Conservation (phyloP, 352 stramenopile genomes). For the Globisporangium nagaii region DNA sequence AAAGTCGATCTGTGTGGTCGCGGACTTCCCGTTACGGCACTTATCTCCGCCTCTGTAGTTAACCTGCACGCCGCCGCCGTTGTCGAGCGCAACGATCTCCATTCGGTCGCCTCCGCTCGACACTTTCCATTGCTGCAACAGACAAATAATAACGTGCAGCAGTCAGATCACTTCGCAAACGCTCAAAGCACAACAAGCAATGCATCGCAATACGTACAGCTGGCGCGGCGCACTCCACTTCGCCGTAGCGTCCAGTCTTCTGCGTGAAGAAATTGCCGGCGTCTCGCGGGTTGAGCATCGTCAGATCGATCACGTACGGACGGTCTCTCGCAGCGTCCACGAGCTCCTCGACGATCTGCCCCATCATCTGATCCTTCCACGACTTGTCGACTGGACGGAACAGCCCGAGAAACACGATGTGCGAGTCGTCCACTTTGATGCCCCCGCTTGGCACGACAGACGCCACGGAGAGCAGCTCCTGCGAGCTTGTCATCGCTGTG, state of each 20-base stretch:
- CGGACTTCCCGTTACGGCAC: constrained; percentile 39
- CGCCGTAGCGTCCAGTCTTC: constrained; percentile 56
- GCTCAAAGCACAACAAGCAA: background rate
- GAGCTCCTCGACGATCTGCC: constrained; percentile 55
- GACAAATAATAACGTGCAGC: constrained; percentile 4
- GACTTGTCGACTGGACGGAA: constrained; percentile 54
- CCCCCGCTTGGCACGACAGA: constrained; percentile 35
- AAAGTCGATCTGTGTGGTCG: constrained; percentile 58
- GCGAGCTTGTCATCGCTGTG: constrained; percentile 12
- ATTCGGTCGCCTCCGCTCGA: constrained; percentile 58
- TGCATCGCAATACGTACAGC: constrained; percentile 25
- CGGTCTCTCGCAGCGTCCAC: constrained; percentile 39
- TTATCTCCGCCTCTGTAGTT: constrained; percentile 43
- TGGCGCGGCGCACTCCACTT: constrained; percentile 68
- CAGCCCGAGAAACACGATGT: constrained; percentile 45
- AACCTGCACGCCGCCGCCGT: constrained; percentile 55
- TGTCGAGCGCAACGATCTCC: constrained; percentile 45
- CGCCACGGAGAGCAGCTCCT: constrained; percentile 21
- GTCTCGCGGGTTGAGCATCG: constrained; percentile 52
- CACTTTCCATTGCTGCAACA: constrained; percentile 64
- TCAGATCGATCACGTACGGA: constrained; percentile 54
- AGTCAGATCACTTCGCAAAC: background rate
- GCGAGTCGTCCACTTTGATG: constrained; percentile 42
- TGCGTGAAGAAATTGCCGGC: constrained; percentile 62
- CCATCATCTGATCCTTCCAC: constrained; percentile 44